Base-by-base conservation (phyloP, 495 filamentous ascomycete genomes). In the Xylaria sp. region DNA sequence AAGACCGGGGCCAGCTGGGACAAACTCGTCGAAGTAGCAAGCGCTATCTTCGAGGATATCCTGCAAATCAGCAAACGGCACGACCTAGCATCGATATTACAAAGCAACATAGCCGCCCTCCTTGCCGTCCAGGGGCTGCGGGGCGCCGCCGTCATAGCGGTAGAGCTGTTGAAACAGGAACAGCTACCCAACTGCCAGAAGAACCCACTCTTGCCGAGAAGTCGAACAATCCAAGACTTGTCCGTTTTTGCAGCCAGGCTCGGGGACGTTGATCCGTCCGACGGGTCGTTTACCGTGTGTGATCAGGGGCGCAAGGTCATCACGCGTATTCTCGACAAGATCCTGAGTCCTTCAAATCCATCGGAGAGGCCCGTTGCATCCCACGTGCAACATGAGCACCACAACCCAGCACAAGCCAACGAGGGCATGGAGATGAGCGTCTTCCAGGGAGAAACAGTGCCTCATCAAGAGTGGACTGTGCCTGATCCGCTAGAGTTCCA, bases 41-140 rank as follows among this genome's bases (percentile, higher is more conserved):
- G 76, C 0, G 77, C 81, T 29, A 76, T 85, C 17, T 80, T 83
- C 6, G 75, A 80, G 2, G 82, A 85, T 26, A 73, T 85, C 63
- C 69, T 77, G 14, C 58, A 81, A 21, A 81, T 82, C 58, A 78
- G 71, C 26, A 81, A 82, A 29, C 79, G 82, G n/a, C 82, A 84
- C 29, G 79, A 81, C 41, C 69, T 79, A 17, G 74, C 81, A 73
- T 82, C 68, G 31, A 75, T 73, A 40, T 71, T 77, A 43, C 75
- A 79, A 33, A 74, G 72, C 26, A 72, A 77, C 48, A 72, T 75
- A n/a, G 68, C 72, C 2, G 46, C 82, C 74, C 73, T 82, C 15
- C 78, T 85, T 0, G 72, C 75, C 12, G 71, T 85, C 5, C 84
- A 85, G 61, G 83, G 84, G 15, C 78, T 87, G 35, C 75, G 84